Conservation (phyloP, 148 eudicot genomes). For the Salicornia ramosissima region DNA sequence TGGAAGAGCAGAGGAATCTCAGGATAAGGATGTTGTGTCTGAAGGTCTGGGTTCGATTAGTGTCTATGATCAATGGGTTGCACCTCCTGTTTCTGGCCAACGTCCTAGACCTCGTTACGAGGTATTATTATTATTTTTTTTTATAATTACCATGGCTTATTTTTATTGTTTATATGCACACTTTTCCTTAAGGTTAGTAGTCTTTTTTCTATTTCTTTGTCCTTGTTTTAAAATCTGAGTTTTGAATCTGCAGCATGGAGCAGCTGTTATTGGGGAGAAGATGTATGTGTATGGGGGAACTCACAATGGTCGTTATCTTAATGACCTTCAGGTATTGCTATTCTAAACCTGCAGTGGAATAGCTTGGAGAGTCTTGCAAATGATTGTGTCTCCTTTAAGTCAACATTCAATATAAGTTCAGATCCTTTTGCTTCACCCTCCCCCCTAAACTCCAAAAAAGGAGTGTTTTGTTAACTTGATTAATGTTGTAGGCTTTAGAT, state of each 20-base stretch:
- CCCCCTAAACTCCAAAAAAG: not conserved
- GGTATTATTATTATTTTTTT: too few species aligned
- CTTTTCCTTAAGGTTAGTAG: constrained; percentile 5
- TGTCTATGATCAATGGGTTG: constrained; percentile 93
- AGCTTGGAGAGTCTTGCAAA: not conserved
- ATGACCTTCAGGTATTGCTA: constrained; percentile 80
- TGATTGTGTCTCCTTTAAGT: constrained; percentile 1
- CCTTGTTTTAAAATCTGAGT: constrained; percentile 12
- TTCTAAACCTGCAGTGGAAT: not conserved
- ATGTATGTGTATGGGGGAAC: constrained; percentile 95
- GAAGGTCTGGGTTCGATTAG: constrained; percentile 66
- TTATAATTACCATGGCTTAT: too few species aligned
- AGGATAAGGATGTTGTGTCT: constrained; percentile 83
- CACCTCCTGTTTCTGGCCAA: constrained; percentile 65
- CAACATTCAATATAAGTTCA: not conserved
- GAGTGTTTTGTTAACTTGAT: constrained; percentile 17
- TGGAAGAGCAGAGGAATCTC: constrained; percentile 53
- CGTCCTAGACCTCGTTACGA: constrained; percentile 88
- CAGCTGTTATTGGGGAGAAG: constrained; percentile 85
- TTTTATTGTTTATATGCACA: not conserved
- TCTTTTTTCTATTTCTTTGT: not conserved
- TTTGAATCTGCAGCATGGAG: constrained; percentile 72
- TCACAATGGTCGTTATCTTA: constrained; percentile 97
- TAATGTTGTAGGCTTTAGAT: constrained; percentile 61
- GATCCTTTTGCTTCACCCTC: too few species aligned